These are phyloP conservation scores for Echria macrotheca DNA, from an alignment of 495 filamentous ascomycete species.

Conservation along the genomic window DNA sequence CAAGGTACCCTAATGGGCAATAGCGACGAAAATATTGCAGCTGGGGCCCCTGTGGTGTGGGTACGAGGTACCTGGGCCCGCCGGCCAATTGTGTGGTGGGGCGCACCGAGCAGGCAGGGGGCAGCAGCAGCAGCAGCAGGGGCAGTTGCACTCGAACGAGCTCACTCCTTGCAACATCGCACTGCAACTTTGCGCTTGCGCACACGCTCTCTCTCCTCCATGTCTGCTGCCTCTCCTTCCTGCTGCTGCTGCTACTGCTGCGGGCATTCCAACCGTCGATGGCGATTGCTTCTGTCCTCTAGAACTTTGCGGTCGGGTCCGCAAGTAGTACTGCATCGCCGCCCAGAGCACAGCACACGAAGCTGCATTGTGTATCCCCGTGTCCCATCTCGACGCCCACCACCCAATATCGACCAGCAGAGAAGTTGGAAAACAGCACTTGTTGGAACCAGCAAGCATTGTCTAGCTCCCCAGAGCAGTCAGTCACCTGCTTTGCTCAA, in stretches of 20 bases:
- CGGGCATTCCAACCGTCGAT: too few relatives aligned
- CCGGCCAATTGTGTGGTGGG: conserved; percentile 1
- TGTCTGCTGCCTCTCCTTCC: conserved; percentile 2
- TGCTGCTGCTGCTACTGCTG: too few relatives aligned
- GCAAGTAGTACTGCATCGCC: neutral
- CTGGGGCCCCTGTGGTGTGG: conserved; percentile 11
- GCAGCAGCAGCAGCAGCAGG: neutral
- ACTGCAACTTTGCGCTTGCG: conserved; percentile 5
- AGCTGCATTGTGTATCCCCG: neutral
- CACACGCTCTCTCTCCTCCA: conserved; percentile 1
- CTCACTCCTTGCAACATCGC: conserved; percentile 7
- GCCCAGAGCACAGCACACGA: too few relatives aligned
- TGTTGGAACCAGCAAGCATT: conserved; percentile 6
- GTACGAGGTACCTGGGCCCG: conserved; percentile 8
- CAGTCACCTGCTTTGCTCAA: neutral
- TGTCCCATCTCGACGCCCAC: conserved; percentile 3
- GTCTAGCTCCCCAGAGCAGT: neutral
- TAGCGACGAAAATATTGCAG: conserved; percentile 26
- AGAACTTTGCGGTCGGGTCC: neutral
- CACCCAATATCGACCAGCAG: neutral
- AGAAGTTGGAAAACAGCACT: neutral
- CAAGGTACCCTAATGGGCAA: conserved; percentile 19
- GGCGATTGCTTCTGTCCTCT: too few relatives aligned
- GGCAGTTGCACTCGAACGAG: conserved; percentile 12
- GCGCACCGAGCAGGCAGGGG: conserved; percentile 2